Evolutionary conservation across 352 stramenopile genomes (phyloP).

Genomic region (Globisporangium cederbergense): DNA sequence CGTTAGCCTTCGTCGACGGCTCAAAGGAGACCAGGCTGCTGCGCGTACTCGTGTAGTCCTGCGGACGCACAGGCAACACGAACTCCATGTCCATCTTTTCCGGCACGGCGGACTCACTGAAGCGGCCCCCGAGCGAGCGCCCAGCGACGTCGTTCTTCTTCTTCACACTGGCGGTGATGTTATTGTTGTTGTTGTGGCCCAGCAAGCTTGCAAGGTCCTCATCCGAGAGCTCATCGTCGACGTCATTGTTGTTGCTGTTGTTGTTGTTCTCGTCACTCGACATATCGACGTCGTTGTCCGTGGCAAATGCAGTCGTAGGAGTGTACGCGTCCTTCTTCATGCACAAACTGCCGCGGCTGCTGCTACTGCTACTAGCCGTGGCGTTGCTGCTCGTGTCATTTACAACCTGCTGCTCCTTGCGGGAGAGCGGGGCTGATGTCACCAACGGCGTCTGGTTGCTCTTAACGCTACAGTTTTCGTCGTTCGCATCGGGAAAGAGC

Average conservation of each 20-base stretch:
- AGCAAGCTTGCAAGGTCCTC: neutral
- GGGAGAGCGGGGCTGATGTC: neutral
- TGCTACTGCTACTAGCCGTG: constrained; percentile 10
- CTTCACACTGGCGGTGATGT: neutral
- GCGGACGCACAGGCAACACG: constrained; percentile 26
- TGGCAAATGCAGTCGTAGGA: neutral
- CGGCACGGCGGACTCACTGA: constrained; percentile 21
- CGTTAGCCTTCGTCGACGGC: constrained; percentile 22
- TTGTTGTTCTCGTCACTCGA: neutral
- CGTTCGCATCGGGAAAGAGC: constrained; percentile 3
- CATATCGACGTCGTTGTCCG: neutral
- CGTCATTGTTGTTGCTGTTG: constrained; percentile 2
- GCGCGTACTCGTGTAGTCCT: constrained; percentile 37
- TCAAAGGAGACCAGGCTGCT: constrained; percentile 58
- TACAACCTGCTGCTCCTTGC: neutral
- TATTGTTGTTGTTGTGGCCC: neutral
- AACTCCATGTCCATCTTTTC: constrained; percentile 38
- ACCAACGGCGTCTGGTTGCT: neutral
- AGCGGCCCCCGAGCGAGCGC: constrained; percentile 8
- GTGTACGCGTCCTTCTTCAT: neutral
- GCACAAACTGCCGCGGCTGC: constrained; percentile 1
- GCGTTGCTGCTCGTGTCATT: constrained; percentile 4
- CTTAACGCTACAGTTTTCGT: constrained; percentile 9
- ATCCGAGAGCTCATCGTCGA: neutral
- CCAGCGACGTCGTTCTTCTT: neutral